Evolutionary conservation across 352 stramenopile genomes (phyloP), one percentile per base, ranked within the genome.

Genomic region (Phytophthora foliorum): DNA sequence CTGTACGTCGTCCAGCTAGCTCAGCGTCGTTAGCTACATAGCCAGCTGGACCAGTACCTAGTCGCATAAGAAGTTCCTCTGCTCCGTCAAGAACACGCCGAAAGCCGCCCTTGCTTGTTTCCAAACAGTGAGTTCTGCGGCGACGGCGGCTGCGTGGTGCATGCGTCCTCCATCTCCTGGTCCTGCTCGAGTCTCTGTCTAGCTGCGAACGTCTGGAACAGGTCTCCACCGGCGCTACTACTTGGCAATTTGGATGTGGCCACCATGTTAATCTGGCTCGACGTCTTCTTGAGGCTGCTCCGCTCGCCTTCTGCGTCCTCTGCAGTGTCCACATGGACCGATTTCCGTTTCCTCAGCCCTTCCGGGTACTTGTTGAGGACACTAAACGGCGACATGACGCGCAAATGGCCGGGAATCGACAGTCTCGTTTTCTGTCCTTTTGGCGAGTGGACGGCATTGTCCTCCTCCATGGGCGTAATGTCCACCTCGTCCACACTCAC

Each of bases 271-370:
- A 89, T 75, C 41, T 91, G 78, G 64, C 85, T 93, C 29, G 78
- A 91, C 27, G 77, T 81, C 65, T 89, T 89, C 62, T 92, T 91
- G n/a, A 93, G 61, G 38, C 72, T 83, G 17, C 78, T 42, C 16
- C 62, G 62, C 0, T 61, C 57, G 2, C 51, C 62, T 21, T 17
- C n/a, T n/a, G n/a, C 46, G 16, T 77, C 71, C 8, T 74, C 48
- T 19, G 60, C 52, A 44, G 73, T 72, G n/a, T 85, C 77, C 34
- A 92, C 78, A 57, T 91, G 78, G 21, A 82, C 67, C 29, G 82
- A 93, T 69, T 94, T 94, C 48, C 88, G 82, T 69, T 95, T 95
- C 13, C 84, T 77, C 44, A 93, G 63, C 6, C 88, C 86, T 61
- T 93, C 85, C 1, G 85, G 85, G 24, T 82, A 86, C 56, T 88